Base-by-base conservation (phyloP, 495 filamentous ascomycete species). In the Hapsidospora chrysogenum region DNA sequence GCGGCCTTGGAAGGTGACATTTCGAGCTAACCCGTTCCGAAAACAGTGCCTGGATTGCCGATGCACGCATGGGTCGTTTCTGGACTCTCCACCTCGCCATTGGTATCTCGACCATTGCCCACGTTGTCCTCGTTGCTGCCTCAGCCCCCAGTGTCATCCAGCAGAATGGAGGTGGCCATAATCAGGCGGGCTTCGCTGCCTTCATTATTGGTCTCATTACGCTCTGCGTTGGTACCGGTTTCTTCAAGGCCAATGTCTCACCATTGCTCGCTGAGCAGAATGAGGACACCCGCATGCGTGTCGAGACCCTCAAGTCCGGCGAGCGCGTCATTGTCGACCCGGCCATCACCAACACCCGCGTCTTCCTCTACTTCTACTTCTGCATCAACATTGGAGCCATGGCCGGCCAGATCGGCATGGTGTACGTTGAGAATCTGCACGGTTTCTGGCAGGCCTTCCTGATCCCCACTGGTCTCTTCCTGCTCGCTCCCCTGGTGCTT, bases 291-390 rank as follows among this genome's bases (percentile, higher is more conserved):
- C 30, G 56, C 33, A 56, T 49, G 30, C 44, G 50, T 16, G 52
- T 75, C 25, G 53, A 55, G 31, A 60, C 56, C 3, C 42, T 65
- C 2, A 29, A 49, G 2, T 59, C 46, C 19, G 72, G 73, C 13
- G 68, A 77, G 38, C 65, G 71, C 10, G 68, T 81, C 19, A 74
- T 82, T 40, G 56, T 78, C 4, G 75, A 79, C 37, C 74, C 74
- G 0, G 59, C 66, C 22, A 56, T 74, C 8, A 80, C 77, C 1
- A 55, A 60, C 29, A 56, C 54, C 11, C 46, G 66, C 14, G 60
- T 72, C 18, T 74, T 67, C 52, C 59, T 63, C 46, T 70, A 61
- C 44, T 73, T 70, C 50, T 74, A 73, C 45, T 52, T 71, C 16
- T 72, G 74, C 56, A 72, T 82, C 59, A 78, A 78, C 40, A 47